Evolutionary conservation across 1,284 basidiomycete genomes (phyloP), one percentile per base, ranked within the genome.

Genomic region (Ceraceosorus guamensis): DNA sequence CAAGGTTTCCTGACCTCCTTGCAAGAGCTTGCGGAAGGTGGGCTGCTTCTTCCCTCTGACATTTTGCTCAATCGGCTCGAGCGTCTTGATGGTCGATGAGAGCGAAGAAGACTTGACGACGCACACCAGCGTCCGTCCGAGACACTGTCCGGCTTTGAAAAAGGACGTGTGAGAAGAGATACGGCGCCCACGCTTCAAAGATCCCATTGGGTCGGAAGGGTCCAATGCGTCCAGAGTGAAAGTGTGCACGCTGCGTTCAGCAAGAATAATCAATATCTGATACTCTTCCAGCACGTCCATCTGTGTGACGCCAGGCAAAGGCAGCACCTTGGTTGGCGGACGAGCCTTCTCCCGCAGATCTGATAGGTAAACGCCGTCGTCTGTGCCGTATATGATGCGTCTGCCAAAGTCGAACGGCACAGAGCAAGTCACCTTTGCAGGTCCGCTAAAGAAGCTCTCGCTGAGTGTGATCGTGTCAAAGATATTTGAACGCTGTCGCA

Each of bases 211-310:
- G 70, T 98, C 95, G 63, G 84, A 83, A 0, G 88, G 85, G 70
- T 96, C 90, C 32, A 99, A 81, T 6, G 90, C 87, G 47, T 98
- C 95, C 32, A 99, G 80, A 0, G 92, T 92, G 80, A 97, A 97
- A 0, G 93, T 96, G 58, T 95, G 87, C 3, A 99, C 92, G 76
- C 89, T 88, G 49, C 91, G 85, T 79, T 96, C 92, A 18, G 67
- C 63, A 31, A 98, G 83, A 8, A 98, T 92, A 53, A 99, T 87
- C 56, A 99, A 81, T 6, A 98, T 84, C 73, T 95, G 89, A 73
- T 92, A 95, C 61, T 96, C 91, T 74, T 98, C 93, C 50, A 99
- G 81, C 4, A 99, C 87, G 66, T 98, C 95, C 11, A 99, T 87
- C 79, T 98, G 95, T 0, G 87, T 84, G 16, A 98, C 92, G 66